Conservation (phyloP, 345 rosid species). For the Pseudoturritis turrita region DNA sequence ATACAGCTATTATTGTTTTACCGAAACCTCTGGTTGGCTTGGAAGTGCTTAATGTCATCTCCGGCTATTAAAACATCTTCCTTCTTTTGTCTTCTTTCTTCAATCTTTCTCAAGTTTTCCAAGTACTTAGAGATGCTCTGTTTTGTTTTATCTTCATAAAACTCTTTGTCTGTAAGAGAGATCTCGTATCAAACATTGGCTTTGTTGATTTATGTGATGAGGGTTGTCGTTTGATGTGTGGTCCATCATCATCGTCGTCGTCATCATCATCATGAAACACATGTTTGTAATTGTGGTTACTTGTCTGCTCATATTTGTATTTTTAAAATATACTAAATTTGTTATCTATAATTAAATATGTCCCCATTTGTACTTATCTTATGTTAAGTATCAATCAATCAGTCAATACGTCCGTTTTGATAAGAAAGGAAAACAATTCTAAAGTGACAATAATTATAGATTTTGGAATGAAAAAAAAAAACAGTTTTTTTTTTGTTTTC, state of each 20-base stretch:
- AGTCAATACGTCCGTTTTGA: slow-evolving; percentile 4
- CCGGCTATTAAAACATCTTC: not conserved
- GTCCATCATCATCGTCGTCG: not conserved
- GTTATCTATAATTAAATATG: not conserved
- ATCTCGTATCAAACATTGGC: not conserved
- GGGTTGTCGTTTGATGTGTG: not conserved
- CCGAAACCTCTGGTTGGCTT: too few relatives aligned
- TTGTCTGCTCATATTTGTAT: not conserved
- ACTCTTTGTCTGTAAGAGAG: not conserved
- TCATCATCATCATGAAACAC: not conserved
- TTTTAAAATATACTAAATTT: not conserved
- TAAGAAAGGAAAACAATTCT: not conserved
- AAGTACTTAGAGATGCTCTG: not conserved
- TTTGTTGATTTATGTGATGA: not conserved
- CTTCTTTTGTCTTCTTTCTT: not conserved
- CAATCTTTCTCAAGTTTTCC: not conserved
- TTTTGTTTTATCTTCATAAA: not conserved
- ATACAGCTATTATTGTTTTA: too few relatives aligned
- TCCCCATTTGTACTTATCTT: not conserved
- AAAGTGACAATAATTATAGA: not conserved
- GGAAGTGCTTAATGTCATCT: not conserved
- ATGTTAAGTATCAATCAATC: not conserved
- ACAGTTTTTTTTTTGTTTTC: too few relatives aligned
- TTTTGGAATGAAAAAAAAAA: not conserved
- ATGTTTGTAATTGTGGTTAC: not conserved